Evolutionary conservation across 2,329 filamentous ascomycete species (phyloP).

Genomic region (Botryotinia convoluta): DNA sequence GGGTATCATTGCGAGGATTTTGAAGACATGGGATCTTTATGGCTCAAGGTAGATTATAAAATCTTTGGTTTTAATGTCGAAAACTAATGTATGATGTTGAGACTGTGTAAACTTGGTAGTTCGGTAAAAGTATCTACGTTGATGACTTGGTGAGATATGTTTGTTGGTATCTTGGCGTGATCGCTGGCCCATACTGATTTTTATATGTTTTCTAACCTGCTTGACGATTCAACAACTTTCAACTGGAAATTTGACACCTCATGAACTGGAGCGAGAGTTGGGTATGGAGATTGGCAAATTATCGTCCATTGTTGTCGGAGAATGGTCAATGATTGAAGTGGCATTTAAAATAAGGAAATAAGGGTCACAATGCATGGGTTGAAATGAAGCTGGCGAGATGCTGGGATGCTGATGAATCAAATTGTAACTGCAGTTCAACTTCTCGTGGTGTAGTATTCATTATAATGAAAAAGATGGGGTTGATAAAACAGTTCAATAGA

Average conservation of each 20-base stretch:
- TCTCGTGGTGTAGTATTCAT: too few species aligned
- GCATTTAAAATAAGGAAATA: not conserved
- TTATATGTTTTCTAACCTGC: not conserved
- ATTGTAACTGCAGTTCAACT: not conserved
- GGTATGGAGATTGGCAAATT: not conserved
- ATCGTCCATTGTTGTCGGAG: not conserved
- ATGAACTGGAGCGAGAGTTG: not conserved
- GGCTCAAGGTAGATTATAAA: conserved; percentile 11
- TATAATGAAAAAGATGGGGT: not conserved
- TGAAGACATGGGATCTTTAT: conserved; percentile 9
- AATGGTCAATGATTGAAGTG: not conserved
- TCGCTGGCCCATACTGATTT: not conserved
- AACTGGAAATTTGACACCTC: not conserved
- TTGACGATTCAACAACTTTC: not conserved
- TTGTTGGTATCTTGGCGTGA: not conserved
- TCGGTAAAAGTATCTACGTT: conserved; percentile 7
- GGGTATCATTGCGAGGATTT: conserved; percentile 17
- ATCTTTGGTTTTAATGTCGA: conserved; percentile 11
- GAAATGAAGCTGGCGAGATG: not conserved
- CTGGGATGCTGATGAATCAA: not conserved
- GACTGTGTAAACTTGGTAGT: not conserved
- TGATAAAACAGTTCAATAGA: not conserved
- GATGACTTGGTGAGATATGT: not conserved
- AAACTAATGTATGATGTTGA: conserved; percentile 2
- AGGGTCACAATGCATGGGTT: not conserved